These are phyloP conservation scores for Rhizophora mangle DNA, from an alignment of 345 rosid species.

Conservation along the genomic window DNA sequence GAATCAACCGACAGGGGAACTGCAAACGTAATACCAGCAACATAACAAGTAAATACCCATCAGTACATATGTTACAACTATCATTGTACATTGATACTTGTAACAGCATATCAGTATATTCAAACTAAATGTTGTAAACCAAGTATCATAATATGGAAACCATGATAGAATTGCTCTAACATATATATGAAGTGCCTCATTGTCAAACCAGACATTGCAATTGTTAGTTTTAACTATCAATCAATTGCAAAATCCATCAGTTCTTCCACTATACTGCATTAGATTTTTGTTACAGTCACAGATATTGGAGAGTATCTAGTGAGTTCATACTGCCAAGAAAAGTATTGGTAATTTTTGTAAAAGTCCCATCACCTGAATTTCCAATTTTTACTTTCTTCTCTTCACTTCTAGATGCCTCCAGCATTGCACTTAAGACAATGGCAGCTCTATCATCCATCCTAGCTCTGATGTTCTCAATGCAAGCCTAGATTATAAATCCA, in stretches of 20 bases:
- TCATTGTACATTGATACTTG: too few relatives aligned
- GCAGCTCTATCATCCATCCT: constrained; percentile 67
- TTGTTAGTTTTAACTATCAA: too few relatives aligned
- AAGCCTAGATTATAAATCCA: constrained; percentile 11
- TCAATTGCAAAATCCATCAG: too few relatives aligned
- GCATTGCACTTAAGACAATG: constrained; percentile 69
- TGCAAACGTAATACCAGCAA: constrained; percentile 32
- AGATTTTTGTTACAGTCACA: neutral
- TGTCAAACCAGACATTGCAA: too few relatives aligned
- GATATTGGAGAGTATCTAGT: neutral
- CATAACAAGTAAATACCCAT: too few relatives aligned
- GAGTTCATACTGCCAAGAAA: neutral
- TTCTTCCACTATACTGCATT: too few relatives aligned
- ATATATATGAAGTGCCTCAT: too few relatives aligned
- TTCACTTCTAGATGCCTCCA: constrained; percentile 62
- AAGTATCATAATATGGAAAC: too few relatives aligned
- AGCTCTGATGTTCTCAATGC: constrained; percentile 61
- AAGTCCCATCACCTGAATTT: constrained; percentile 51
- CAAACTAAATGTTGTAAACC: too few relatives aligned
- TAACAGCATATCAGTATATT: too few relatives aligned
- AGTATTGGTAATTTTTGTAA: constrained; percentile 12
- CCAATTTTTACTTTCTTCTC: constrained; percentile 68
- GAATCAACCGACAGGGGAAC: constrained; percentile 60
- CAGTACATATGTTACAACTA: too few relatives aligned
- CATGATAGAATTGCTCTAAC: too few relatives aligned